Evolutionary conservation across 495 filamentous ascomycete genomes (phyloP).

Genomic region (Hypoxylon lenormandii): DNA sequence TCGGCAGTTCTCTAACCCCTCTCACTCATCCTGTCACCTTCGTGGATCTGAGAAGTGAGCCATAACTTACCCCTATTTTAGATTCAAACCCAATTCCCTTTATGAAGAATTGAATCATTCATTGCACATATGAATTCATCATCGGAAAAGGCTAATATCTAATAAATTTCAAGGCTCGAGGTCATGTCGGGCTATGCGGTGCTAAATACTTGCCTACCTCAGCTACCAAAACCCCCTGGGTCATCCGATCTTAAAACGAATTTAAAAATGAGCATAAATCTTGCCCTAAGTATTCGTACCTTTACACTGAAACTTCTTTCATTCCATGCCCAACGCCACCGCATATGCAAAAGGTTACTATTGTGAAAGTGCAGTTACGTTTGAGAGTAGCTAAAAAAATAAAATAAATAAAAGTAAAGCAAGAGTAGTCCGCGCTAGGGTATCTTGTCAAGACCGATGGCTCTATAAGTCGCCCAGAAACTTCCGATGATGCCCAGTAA

Average conservation of each 20-base stretch:
- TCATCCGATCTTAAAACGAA: background rate
- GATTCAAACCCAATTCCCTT: background rate
- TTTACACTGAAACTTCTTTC: constrained; percentile 20
- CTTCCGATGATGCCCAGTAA: constrained; percentile 42
- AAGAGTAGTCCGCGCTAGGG: constrained; percentile 37
- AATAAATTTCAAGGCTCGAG: constrained; percentile 1
- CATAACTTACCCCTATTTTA: constrained; percentile 4
- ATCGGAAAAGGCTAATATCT: constrained; percentile 4
- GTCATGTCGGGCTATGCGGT: background rate
- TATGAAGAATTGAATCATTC: too few species aligned
- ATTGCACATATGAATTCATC: background rate
- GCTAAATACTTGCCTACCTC: too few species aligned
- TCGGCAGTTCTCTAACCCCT: background rate
- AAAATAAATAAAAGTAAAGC: constrained; percentile 19
- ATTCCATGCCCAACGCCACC: constrained; percentile 38
- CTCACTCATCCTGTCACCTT: too few species aligned
- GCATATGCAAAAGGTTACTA: constrained; percentile 28
- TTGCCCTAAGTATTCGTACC: constrained; percentile 29
- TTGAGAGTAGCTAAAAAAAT: background rate
- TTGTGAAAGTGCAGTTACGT: constrained; percentile 3
- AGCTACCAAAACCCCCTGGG: constrained; percentile 23
- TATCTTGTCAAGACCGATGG: constrained; percentile 46
- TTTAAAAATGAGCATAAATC: constrained; percentile 19
- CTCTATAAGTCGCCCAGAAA: constrained; percentile 43
- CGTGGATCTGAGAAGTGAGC: too few species aligned